Conservation (phyloP, 345 rosid genomes). For the Balakata baccata region DNA sequence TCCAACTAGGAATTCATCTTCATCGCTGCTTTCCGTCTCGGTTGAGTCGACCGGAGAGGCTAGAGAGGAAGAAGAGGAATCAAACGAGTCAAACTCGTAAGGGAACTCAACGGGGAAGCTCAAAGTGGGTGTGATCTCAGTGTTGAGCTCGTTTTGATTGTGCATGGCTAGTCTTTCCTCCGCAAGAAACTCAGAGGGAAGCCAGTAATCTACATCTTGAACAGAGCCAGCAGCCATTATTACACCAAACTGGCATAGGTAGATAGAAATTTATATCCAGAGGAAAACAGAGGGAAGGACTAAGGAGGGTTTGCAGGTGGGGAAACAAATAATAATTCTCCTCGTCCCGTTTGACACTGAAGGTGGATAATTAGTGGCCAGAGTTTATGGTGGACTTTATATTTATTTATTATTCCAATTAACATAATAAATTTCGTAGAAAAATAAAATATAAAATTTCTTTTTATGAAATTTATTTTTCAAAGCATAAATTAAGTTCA, state of each 20-base stretch:
- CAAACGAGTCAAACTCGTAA: slow-evolving; percentile 28
- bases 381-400: too few species aligned
- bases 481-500: background rate
- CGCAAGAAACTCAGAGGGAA: background rate
- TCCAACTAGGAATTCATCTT: slow-evolving; percentile 22
- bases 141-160: background rate
- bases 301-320: background rate
- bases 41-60: slow-evolving; percentile 6
- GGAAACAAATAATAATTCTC: background rate
- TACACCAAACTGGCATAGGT: background rate
- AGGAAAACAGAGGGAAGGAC: background rate
- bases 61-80: background rate
- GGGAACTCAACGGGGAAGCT: slow-evolving; percentile 30
- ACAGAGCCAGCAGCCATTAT: background rate
- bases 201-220: background rate
- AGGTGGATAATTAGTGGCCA: background rate
- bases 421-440: too few species aligned
- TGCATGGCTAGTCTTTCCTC: slow-evolving; percentile 1
- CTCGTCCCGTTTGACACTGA: background rate
- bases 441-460: too few species aligned
- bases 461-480: background rate
- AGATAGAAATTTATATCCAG: background rate
- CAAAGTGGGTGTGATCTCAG: slow-evolving; percentile 6
- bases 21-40: slow-evolving; percentile 18
- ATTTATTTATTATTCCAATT: too few species aligned